Base-by-base conservation (phyloP, 2,329 filamentous ascomycete genomes). In the Lanzia echinophila region DNA sequence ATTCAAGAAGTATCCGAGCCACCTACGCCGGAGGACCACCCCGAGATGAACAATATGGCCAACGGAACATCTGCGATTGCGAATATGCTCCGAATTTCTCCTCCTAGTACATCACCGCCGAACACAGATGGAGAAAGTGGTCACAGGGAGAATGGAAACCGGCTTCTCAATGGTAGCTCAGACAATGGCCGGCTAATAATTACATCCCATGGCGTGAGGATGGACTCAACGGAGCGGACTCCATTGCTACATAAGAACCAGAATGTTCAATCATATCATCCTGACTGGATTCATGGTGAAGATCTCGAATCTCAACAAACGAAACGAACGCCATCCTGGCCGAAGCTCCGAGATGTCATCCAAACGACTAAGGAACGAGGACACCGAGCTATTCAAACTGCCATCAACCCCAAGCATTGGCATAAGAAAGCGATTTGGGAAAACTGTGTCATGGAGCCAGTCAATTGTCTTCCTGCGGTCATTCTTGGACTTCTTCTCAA, bases 401-500 rank as follows among this genome's bases (percentile, higher is more conserved):
- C 79, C 6, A 67, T 75, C 3, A 82, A 83, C 62, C 86, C 87
- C 0, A 87, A 86, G 60, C 76, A 75, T 20, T 96, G 91, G 88
- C 76, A 92, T 67, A 76, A 74, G 54, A 79, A 77, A 60, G 72
- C 78, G 0, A 74, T 95, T 6, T 86, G 84, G 76, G 69, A 81
- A 38, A 78, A 79, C 43, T 78, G 76, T 0, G 70, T 95, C 2
- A 69, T 90, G 11, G 76, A 82, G 38, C 89, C 90, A 1, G 73
- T 81, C 17, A 82, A 82, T 46, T 87, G 86, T 60, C 68, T 96
- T 15, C 94, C 94, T 2, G 87, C 92, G 3, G 92, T 97, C 1
- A 79, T 95, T 60, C 81, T 99, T 0, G 94, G 94, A 0, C 72
- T 96, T 24, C 76, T 99, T 1, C 79, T 99, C 17, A 99, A 99